Percentiles rank a stretch among this genome's conserved stretches.
These are phyloP conservation scores for Pluteus cervinus DNA, from an alignment of 768 basidiomycete species.

Conservation along the genomic window DNA sequence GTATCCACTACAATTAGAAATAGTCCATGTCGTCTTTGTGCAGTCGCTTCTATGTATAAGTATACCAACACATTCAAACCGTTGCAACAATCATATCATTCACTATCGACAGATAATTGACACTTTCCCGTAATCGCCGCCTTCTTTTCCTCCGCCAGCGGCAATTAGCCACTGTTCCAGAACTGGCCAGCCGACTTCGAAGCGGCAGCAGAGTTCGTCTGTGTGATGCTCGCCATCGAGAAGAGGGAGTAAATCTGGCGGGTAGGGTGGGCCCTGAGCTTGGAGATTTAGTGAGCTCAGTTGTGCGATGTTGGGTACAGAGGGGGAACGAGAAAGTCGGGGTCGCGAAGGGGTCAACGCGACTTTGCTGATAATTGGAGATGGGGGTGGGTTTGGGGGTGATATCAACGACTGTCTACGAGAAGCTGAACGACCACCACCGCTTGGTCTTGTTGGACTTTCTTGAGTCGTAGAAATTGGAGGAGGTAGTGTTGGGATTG, in stretches of 20 bases:
- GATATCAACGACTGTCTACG: conserved; percentile 35
- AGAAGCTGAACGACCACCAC: conserved; percentile 22
- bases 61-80: no score
- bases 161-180: conserved; percentile 66
- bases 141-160: conserved; percentile 55
- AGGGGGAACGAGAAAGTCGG: conserved; percentile 52
- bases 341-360: conserved; percentile 36
- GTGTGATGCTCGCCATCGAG: conserved; percentile 90
- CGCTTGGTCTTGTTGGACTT: conserved; percentile 15
- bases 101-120: conserved; percentile 79
- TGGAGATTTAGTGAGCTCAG: no score
- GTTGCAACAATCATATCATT: no score
- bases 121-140: conserved; percentile 68
- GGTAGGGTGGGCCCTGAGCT: conserved; percentile 31
- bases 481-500: not conserved
- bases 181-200: conserved; percentile 79
- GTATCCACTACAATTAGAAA: conserved; percentile 45
- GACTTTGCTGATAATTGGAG: conserved; percentile 31
- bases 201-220: conserved; percentile 81
- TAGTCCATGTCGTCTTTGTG: no score
- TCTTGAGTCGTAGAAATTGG: conserved; percentile 11
- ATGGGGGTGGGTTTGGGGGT: conserved; percentile 31
- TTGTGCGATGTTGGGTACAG: conserved; percentile 36
- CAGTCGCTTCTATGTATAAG: no score
- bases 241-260: conserved; percentile 48